phyloP scores from a whole-genome alignment of 306 rosid species.

The Citrullus amarus region DNA sequence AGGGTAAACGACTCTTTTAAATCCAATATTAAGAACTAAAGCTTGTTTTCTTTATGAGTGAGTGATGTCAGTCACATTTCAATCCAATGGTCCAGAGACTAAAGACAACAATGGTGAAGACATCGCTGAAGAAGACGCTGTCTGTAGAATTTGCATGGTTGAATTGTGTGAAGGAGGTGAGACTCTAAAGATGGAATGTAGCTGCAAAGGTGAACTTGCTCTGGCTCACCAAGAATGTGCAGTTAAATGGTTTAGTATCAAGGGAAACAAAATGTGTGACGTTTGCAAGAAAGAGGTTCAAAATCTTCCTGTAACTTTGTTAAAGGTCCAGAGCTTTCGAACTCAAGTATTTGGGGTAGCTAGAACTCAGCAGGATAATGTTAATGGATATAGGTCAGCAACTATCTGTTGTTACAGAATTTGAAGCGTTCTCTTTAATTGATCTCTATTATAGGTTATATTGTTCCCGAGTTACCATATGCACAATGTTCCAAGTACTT shows the following conservation, averaged over 20 bases:
- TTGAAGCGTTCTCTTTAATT: background rate
- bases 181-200: conserved; percentile 88
- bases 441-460: background rate
- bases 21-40: background rate
- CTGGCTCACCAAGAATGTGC: conserved; percentile 95
- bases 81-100: conserved; percentile 35
- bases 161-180: conserved; percentile 99
- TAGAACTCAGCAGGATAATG: conserved; percentile 36
- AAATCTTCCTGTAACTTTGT: conserved; percentile 77
- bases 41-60: conserved; percentile 4
- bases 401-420: background rate
- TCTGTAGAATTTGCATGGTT: conserved; percentile 83
- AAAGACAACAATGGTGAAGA: conserved; percentile 61
- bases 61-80: conserved; percentile 4
- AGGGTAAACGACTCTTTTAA: background rate
- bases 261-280: conserved; percentile 90
- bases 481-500: background rate
- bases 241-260: conserved; percentile 89
- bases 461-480: background rate
- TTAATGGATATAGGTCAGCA: conserved; percentile 64
- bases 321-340: conserved; percentile 53
- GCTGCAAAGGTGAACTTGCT: conserved; percentile 99
- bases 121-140: conserved; percentile 86
- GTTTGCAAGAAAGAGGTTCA: conserved; percentile 88
- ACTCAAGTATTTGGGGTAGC: conserved; percentile 35